Evolutionary conservation across 495 filamentous ascomycete species (phyloP).

Genomic region (Jackrogersella minutella): DNA sequence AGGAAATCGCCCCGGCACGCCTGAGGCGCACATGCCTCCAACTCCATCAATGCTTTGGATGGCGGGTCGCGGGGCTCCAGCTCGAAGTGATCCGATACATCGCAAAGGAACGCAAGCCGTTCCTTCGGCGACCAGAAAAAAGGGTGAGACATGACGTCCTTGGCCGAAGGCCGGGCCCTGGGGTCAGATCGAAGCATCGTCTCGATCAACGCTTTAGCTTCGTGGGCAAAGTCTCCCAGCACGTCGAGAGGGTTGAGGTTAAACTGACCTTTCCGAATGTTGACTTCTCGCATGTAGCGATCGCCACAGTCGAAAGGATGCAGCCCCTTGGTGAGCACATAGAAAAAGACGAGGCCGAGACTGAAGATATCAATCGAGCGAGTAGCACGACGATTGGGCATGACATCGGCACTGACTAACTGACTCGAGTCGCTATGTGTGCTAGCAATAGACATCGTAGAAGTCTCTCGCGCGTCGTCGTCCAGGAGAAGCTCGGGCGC

Average conservation of each 20-base stretch:
- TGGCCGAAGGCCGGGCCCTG: slow-evolving; percentile 73
- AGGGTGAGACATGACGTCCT: slow-evolving; percentile 83
- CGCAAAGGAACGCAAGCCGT: slow-evolving; percentile 86
- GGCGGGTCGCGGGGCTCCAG: slow-evolving; percentile 84
- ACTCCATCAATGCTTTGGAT: slow-evolving; percentile 70
- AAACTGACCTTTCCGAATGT: slow-evolving; percentile 87
- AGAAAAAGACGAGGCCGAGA: slow-evolving; percentile 94
- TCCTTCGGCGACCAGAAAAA: slow-evolving; percentile 96
- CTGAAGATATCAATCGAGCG: slow-evolving; percentile 97
- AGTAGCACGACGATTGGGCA: slow-evolving; percentile 82
- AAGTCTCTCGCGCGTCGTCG: slow-evolving; percentile 61
- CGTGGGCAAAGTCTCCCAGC: slow-evolving; percentile 81
- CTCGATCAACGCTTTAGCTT: slow-evolving; percentile 83
- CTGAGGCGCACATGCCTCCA: slow-evolving; percentile 50
- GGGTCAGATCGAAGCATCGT: slow-evolving; percentile 83
- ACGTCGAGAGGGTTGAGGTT: slow-evolving; percentile 73
- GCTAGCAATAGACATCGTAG: slow-evolving; percentile 46
- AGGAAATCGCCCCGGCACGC: slow-evolving; percentile 74
- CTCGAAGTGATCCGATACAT: slow-evolving; percentile 95
- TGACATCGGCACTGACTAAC: slow-evolving; percentile 46
- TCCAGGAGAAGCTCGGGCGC: slow-evolving; percentile 91
- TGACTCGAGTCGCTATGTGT: slow-evolving; percentile 58
- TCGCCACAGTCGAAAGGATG: slow-evolving; percentile 96
- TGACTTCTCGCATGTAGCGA: slow-evolving; percentile 93
- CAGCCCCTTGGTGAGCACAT: slow-evolving; percentile 87